phyloP scores from a whole-genome alignment of 2,329 filamentous ascomycete genomes.

The Neopestalotiopsis sp. region DNA sequence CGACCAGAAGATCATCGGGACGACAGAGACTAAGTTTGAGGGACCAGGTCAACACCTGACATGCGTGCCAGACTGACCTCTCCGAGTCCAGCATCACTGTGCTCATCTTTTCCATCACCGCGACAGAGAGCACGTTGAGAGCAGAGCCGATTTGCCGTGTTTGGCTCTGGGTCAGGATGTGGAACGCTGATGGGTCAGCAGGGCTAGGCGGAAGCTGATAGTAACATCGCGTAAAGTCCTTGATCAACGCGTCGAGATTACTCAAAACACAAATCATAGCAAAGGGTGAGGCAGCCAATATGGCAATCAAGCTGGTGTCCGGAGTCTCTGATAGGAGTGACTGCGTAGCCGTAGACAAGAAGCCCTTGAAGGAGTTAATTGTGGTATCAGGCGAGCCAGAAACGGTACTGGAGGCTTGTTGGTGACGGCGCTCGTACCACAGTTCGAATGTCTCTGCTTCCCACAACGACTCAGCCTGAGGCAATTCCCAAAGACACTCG shows the following conservation, averaged over 20 bases:
- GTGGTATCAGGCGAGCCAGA: neutral
- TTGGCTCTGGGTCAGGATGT: constrained; percentile 10
- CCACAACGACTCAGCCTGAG: neutral
- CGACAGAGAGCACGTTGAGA: neutral
- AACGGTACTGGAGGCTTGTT: neutral
- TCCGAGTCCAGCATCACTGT: neutral
- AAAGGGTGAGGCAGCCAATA: neutral
- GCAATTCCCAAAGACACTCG: neutral
- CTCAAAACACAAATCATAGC: constrained; percentile 4
- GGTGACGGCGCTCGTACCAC: neutral
- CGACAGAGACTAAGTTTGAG: constrained; percentile 8
- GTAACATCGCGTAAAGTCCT: constrained; percentile 14
- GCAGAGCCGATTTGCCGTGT: neutral
- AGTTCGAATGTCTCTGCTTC: neutral
- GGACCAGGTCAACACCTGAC: constrained; percentile 7
- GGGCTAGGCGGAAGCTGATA: constrained; percentile 11
- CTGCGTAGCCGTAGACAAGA: neutral
- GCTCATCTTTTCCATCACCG: neutral
- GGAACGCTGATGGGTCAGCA: constrained; percentile 9
- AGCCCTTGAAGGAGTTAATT: neutral
- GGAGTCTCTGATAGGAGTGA: neutral
- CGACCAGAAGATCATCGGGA: constrained; percentile 6
- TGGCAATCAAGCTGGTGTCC: neutral
- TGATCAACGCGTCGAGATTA: constrained; percentile 8
- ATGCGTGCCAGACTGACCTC: neutral